Evolutionary conservation across 495 filamentous ascomycete species (phyloP).

Genomic region (Letharia columbiana): DNA sequence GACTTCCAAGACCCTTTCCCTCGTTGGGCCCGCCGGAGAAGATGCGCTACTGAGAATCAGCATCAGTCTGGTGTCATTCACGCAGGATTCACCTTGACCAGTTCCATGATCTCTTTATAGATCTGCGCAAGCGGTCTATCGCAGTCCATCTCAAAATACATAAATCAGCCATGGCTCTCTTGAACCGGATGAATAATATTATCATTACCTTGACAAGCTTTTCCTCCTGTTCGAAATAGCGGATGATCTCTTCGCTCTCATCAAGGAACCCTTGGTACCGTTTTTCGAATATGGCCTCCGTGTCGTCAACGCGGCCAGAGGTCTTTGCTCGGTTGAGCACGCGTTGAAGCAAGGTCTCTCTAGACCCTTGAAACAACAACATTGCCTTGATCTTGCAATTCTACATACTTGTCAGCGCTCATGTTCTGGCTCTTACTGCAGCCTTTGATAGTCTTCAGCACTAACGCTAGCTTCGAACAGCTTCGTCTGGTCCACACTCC

Average conservation of each 20-base stretch:
- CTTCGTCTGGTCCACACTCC: constrained; percentile 28
- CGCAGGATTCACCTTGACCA: constrained; percentile 1
- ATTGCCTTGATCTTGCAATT: constrained; percentile 10
- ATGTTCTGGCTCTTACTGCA: too few species aligned
- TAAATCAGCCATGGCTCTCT: not conserved
- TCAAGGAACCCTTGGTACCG: constrained; percentile 10
- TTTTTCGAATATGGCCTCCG: constrained; percentile 10
- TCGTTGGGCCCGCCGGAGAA: not conserved
- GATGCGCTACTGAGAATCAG: not conserved
- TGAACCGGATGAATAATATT: not conserved
- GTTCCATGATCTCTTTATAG: not conserved
- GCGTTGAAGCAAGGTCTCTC: not conserved
- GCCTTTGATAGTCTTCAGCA: not conserved
- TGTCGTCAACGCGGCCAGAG: constrained; percentile 17
- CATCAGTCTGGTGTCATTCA: not conserved
- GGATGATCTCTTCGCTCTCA: constrained; percentile 16
- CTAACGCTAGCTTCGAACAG: constrained; percentile 30
- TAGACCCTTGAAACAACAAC: constrained; percentile 8
- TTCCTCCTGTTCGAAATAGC: not conserved
- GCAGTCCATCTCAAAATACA: constrained; percentile 6
- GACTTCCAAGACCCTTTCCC: not conserved
- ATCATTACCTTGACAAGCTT: constrained; percentile 12
- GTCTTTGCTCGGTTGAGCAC: constrained; percentile 10
- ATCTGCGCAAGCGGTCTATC: not conserved
- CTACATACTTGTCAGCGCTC: not conserved